Percentiles rank a stretch among this genome's conserved stretches.
Evolutionary conservation across 371 early-diverging fungal species (phyloP).

Genomic region (Mortierella sp.): DNA sequence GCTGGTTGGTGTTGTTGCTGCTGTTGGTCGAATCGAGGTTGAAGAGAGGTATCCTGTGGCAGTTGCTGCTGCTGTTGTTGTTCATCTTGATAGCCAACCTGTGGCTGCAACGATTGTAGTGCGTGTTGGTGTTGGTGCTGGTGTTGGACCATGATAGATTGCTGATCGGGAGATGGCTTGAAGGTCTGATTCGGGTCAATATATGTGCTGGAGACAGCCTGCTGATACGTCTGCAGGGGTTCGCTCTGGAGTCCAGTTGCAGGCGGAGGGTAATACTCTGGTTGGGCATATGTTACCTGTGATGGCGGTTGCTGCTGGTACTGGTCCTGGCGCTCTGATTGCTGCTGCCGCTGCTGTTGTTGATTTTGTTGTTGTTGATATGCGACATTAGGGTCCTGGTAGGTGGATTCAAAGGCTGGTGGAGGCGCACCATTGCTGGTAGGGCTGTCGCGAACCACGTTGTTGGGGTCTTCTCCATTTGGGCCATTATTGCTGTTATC

Average conservation of each 20-base stretch:
- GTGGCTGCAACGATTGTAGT: constrained; percentile 12
- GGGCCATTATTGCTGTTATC: background rate
- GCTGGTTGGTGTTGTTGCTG: background rate
- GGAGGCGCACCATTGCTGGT: background rate
- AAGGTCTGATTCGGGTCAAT: background rate
- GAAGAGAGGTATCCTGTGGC: background rate
- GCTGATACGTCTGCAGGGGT: background rate
- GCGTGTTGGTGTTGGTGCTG: background rate
- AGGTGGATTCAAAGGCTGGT: background rate
- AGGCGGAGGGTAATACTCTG: background rate
- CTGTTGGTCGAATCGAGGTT: constrained; percentile 2
- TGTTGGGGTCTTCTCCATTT: background rate
- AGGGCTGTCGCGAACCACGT: background rate
- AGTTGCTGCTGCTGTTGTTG: constrained; percentile 3
- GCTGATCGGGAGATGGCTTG: background rate
- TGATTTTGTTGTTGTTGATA: background rate
- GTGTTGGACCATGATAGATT: background rate
- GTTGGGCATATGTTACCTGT: background rate
- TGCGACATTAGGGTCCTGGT: background rate
- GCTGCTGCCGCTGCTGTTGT: background rate
- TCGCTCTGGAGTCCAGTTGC: background rate
- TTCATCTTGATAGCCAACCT: background rate
- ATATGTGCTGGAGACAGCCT: constrained; percentile 3
- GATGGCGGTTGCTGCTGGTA: background rate
- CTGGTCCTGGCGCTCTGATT: background rate